Conservation (phyloP, 2,329 filamentous ascomycete genomes). For the Clonostachys rosea region DNA sequence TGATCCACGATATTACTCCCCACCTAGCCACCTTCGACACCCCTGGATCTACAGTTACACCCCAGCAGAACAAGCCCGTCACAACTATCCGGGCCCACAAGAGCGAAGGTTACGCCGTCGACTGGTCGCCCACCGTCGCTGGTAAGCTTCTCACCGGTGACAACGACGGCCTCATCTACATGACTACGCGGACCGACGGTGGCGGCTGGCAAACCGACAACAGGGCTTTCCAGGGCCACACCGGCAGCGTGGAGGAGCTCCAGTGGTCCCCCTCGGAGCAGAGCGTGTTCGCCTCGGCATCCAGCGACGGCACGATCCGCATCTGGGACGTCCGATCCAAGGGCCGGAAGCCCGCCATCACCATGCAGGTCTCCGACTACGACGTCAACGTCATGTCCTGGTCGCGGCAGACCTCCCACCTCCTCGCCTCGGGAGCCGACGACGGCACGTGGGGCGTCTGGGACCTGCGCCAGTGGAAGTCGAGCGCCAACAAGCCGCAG, state of each 20-base stretch:
- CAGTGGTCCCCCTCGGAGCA: slow-evolving; percentile 95
- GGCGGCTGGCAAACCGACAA: slow-evolving; percentile 88
- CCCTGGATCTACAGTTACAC: slow-evolving; percentile 74
- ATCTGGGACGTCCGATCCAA: slow-evolving; percentile 95
- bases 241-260: slow-evolving; percentile 83
- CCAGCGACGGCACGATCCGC: slow-evolving; percentile 89
- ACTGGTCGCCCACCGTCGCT: slow-evolving; percentile 80
- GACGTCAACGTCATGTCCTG: slow-evolving; percentile 98
- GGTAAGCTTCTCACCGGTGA: slow-evolving; percentile 91
- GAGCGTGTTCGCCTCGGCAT: slow-evolving; percentile 91
- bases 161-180: slow-evolving; percentile 83
- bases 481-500: slow-evolving; percentile 53
- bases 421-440: slow-evolving; percentile 88
- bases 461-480: slow-evolving; percentile 94
- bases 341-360: slow-evolving; percentile 81
- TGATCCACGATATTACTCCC: slow-evolving; percentile 91
- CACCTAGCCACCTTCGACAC: slow-evolving; percentile 87
- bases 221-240: slow-evolving; percentile 78
- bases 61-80: slow-evolving; percentile 83
- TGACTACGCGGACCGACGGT: slow-evolving; percentile 79
- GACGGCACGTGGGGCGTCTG: slow-evolving; percentile 94
- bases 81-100: slow-evolving; percentile 88
- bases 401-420: slow-evolving; percentile 82
- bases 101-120: slow-evolving; percentile 90
- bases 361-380: slow-evolving; percentile 74